phyloP scores from a whole-genome alignment of 805 yeast species.

The Wilhelminamyces savonicus region DNA sequence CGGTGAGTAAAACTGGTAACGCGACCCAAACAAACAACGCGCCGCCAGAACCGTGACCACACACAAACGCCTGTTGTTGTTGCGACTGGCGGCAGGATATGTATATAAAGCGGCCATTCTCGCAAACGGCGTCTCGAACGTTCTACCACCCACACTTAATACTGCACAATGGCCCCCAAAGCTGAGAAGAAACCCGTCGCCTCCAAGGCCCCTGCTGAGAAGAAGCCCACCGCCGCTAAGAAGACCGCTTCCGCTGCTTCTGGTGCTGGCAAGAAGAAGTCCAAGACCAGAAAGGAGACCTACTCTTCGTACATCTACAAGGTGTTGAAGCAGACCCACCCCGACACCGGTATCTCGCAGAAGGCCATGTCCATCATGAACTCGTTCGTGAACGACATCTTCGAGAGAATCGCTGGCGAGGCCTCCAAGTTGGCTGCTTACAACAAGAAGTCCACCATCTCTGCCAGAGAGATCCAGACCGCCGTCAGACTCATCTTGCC shows the following conservation, averaged over 20 bases:
- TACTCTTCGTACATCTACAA: conserved; percentile 98
- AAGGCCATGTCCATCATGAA: conserved; percentile 98
- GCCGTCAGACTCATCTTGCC: conserved; percentile 97
- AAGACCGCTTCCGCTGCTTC: conserved; percentile 72
- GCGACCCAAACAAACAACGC: too few relatives aligned
- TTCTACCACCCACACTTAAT: neutral
- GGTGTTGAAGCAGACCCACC: conserved; percentile 97
- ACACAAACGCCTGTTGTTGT: too few relatives aligned
- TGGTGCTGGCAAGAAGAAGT: conserved; percentile 81
- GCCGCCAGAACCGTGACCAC: too few relatives aligned
- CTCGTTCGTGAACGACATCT: conserved; percentile 96
- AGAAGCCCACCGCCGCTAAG: conserved; percentile 67
- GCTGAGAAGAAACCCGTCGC: conserved; percentile 78
- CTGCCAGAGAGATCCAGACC: conserved; percentile 98
- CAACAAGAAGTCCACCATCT: conserved; percentile 96
- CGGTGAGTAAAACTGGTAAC: too few relatives aligned
- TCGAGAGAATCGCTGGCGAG: conserved; percentile 96
- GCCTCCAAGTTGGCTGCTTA: conserved; percentile 98
- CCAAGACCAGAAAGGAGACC: conserved; percentile 95
- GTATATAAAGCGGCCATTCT: neutral
- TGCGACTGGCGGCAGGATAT: neutral
- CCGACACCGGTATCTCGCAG: conserved; percentile 99
- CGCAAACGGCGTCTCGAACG: neutral
- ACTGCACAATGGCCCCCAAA: conserved; percentile 22
- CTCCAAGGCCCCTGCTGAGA: conserved; percentile 96